Base-by-base conservation (phyloP, 2,329 filamentous ascomycete species). In the Alternaria atra region DNA sequence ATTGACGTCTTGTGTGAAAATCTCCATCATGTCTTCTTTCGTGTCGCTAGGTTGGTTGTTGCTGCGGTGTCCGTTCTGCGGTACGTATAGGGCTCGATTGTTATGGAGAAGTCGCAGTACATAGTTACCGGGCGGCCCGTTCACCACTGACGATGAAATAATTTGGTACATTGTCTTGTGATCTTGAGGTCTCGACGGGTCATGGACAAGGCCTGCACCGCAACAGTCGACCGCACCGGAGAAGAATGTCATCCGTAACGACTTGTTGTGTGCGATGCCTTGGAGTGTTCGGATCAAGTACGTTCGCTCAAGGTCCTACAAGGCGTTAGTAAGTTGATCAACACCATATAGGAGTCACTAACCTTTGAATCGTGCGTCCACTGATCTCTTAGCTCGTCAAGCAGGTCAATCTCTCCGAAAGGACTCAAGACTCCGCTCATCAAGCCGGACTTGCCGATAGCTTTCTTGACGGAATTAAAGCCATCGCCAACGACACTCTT, bases 1-100 rank as follows among this genome's bases (percentile, higher is more conserved):
- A 55, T 90, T 92, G 15, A 95, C 93, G 71, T 99, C 95, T 7
- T 90, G 92, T 73, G 95, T 93, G 86, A 99, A 99, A 68, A 99
- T 96, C 83, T 99, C 95, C 91, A 99, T 97, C 95, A 99, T 99
- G 80, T 99, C 95, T 79, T 99, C 95, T 80, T 99, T 98, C 47
- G 95, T 99, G 77, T 99, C 95, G 2, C 90, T 90, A 1, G 91
- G 89, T 66, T 87, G 87, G 58, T 93, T 89, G 1, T 85, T 85
- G 61, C 83, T 86, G 65, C 87, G 84, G 68, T 89, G 87, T n/a
- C 94, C 94, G 79, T 99, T 99, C 55, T 87, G 85, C 0, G 95
- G 95, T 55, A 99, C 86, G 78, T 97, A 99, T 29, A 98, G 88
- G 37, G 91, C 88, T 79, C 94, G 95, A 81, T 94, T 94, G 83